Percentiles rank a stretch among this genome's conserved stretches.
Evolutionary conservation across 2,329 filamentous ascomycete genomes (phyloP).

Genomic region (Ceratocystis harringtonii): DNA sequence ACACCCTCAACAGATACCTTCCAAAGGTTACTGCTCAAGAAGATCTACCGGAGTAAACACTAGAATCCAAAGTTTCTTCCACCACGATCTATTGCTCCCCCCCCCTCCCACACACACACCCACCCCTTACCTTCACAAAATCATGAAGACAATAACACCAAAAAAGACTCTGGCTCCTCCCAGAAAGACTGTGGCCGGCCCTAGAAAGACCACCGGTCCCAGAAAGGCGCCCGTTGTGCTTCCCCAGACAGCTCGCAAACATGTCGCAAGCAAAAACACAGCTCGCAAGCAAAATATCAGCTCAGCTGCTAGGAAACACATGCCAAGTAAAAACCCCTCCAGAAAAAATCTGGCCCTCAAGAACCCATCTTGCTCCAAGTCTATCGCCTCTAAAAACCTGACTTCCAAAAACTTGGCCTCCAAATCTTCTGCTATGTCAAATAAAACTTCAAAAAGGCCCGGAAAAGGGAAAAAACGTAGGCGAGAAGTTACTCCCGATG

Average conservation of each 20-base stretch:
- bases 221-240: conserved; percentile 13
- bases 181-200: background rate
- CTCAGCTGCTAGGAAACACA: conserved; percentile 4
- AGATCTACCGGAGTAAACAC: background rate
- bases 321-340: background rate
- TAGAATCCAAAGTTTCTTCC: background rate
- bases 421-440: background rate
- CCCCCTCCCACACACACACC: background rate
- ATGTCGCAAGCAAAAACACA: conserved; percentile 11
- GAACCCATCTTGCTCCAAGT: background rate
- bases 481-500: conserved; percentile 33
- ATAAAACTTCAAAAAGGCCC: conserved; percentile 10
- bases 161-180: conserved; percentile 1
- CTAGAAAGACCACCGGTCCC: conserved; percentile 13
- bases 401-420: conserved; percentile 2
- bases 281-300: conserved; percentile 9
- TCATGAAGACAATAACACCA: conserved; percentile 11
- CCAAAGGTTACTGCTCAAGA: background rate
- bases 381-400: background rate
- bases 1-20: background rate
- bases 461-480: conserved; percentile 10
- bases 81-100: background rate
- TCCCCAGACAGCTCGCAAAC: conserved; percentile 12
- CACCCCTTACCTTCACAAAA: background rate
- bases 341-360: conserved; percentile 9